Conservation (phyloP, 768 basidiomycete species). For the Phallus indusiatus region DNA sequence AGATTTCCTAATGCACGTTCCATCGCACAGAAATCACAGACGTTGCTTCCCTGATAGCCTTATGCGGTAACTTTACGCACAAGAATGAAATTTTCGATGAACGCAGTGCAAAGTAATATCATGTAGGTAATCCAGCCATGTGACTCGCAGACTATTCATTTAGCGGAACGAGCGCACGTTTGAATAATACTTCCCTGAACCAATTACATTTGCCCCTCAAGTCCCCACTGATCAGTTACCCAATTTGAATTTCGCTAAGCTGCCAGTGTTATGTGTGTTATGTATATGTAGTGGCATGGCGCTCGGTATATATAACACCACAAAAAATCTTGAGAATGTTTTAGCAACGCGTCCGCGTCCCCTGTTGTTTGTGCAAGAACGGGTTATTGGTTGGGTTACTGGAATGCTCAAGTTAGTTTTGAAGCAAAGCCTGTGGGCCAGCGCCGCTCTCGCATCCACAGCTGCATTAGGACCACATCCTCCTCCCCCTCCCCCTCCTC, state of each 20-base stretch:
- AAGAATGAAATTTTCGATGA: too few species aligned
- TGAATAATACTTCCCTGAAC: neutral
- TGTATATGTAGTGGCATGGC: too few species aligned
- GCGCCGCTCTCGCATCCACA: neutral
- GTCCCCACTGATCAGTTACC: too few species aligned
- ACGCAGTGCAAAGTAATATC: too few species aligned
- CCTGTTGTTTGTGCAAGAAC: neutral
- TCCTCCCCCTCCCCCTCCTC: neutral
- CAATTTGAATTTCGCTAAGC: neutral
- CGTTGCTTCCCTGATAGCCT: neutral
- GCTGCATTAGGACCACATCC: neutral
- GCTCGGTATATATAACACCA: neutral
- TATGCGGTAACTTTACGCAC: neutral
- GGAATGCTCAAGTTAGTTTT: neutral
- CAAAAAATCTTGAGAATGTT: neutral
- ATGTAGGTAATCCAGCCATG: neutral
- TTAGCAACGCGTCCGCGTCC: neutral
- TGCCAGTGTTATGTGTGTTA: too few species aligned
- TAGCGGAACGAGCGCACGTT: neutral
- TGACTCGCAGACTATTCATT: neutral
- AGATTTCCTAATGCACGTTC: neutral
- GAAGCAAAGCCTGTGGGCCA: neutral
- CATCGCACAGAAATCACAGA: neutral
- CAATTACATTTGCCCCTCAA: too few species aligned
- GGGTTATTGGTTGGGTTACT: neutral